Evolutionary conservation across 2,329 filamentous ascomycete genomes (phyloP).

Genomic region (Fusarium graminum): DNA sequence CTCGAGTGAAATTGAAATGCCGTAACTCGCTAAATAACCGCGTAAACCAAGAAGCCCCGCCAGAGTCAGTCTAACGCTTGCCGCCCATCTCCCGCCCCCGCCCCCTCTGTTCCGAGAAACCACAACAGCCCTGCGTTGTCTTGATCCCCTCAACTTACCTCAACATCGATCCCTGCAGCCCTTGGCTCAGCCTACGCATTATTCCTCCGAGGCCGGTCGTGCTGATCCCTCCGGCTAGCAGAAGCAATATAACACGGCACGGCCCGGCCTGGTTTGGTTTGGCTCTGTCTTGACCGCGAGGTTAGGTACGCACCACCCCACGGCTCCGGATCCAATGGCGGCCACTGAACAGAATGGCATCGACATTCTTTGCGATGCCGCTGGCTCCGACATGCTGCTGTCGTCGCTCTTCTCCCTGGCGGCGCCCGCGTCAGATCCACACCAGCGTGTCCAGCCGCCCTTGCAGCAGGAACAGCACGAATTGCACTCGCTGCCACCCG

Average conservation of each 20-base stretch:
- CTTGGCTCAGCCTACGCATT: constrained; percentile 19
- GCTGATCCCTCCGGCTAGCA: constrained; percentile 4
- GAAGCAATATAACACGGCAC: constrained; percentile 19
- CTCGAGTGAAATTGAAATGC: constrained; percentile 24
- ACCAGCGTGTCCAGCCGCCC: constrained; percentile 31
- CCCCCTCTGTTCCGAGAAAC: constrained; percentile 40
- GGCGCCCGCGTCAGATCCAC: constrained; percentile 38
- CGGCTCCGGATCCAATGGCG: constrained; percentile 35
- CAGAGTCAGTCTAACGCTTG: constrained; percentile 19
- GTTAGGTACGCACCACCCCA: constrained; percentile 1
- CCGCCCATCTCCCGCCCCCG: constrained; percentile 33
- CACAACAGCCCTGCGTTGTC: constrained; percentile 31
- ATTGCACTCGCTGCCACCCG: constrained; percentile 31
- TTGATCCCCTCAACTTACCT: constrained; percentile 29
- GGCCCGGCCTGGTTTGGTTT: constrained; percentile 20
- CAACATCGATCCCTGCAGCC: constrained; percentile 11
- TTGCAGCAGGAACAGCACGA: constrained; percentile 40
- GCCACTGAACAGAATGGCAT: constrained; percentile 48
- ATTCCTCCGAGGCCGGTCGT: constrained; percentile 2
- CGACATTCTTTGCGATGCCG: constrained; percentile 49
- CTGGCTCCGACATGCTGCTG: constrained; percentile 48
- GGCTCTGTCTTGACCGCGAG: constrained; percentile 23
- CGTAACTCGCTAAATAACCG: constrained; percentile 32
- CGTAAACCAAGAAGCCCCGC: constrained; percentile 22
- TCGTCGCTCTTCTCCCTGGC: constrained; percentile 47